phyloP scores from a whole-genome alignment of 495 filamentous ascomycete species.

The Parachaetomium inaequale region DNA sequence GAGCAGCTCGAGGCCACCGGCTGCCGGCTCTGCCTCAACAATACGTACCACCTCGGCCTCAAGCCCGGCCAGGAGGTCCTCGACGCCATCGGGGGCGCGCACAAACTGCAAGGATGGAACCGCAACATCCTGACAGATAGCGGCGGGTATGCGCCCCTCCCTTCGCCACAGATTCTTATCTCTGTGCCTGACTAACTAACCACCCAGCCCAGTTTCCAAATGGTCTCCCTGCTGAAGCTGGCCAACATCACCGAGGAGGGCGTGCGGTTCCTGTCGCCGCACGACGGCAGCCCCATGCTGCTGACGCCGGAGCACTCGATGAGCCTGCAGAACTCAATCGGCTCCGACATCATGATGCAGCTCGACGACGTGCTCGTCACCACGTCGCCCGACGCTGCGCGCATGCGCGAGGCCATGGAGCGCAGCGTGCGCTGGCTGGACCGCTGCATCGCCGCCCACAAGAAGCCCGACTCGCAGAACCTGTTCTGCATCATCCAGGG shows the following conservation, averaged over 20 bases:
- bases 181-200: not conserved
- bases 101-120: constrained; percentile 91
- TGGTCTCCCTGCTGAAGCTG: constrained; percentile 94
- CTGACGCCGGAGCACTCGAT: constrained; percentile 98
- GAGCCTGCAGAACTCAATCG: constrained; percentile 91
- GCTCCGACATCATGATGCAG: constrained; percentile 99
- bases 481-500: constrained; percentile 99
- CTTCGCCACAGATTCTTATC: not conserved
- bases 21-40: constrained; percentile 90
- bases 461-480: constrained; percentile 76
- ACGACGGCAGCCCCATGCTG: constrained; percentile 95
- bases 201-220: constrained; percentile 72
- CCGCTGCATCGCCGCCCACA: constrained; percentile 88
- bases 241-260: constrained; percentile 94
- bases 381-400: constrained; percentile 77
- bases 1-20: constrained; percentile 85
- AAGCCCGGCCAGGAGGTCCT: constrained; percentile 89
- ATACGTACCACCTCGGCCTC: constrained; percentile 93
- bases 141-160: constrained; percentile 68
- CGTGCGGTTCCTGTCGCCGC: constrained; percentile 88
- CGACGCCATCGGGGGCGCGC: constrained; percentile 83
- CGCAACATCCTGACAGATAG: constrained; percentile 96
- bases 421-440: constrained; percentile 98
- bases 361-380: constrained; percentile 96
- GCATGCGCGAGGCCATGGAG: constrained; percentile 93